A percentile compares a stretch with the other conserved stretches of the same genome.
Evolutionary conservation across 2,329 filamentous ascomycete genomes (phyloP).

Genomic region (Arthrinium puccinioides): DNA sequence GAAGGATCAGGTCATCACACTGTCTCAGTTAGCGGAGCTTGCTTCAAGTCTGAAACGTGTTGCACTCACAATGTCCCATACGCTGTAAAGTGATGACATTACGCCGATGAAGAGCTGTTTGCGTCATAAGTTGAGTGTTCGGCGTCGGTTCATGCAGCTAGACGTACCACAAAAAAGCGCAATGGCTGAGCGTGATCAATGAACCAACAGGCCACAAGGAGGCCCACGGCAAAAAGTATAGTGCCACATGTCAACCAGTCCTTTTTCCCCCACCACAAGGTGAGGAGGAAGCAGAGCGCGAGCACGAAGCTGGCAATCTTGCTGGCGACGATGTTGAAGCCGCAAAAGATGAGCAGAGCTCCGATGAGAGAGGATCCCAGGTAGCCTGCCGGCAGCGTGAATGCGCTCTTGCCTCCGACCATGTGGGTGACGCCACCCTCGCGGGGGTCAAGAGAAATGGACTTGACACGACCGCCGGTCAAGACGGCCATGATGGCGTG

Average conservation of each 20-base stretch:
- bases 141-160: too few species aligned
- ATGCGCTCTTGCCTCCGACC: constrained; percentile 60
- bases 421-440: constrained; percentile 76
- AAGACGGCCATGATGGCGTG: constrained; percentile 67
- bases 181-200: constrained; percentile 68
- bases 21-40: constrained; percentile 14
- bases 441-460: constrained; percentile 65
- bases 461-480: constrained; percentile 67
- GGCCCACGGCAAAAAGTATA: constrained; percentile 59
- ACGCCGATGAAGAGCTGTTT: constrained; percentile 69
- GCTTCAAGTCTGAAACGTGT: not conserved
- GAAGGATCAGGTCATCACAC: constrained; percentile 73
- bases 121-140: too few species aligned
- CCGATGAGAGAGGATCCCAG: constrained; percentile 72
- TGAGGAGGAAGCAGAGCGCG: constrained; percentile 69
- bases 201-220: constrained; percentile 72
- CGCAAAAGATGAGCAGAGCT: constrained; percentile 69
- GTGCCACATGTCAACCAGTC: constrained; percentile 74
- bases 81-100: constrained; percentile 73
- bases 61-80: constrained; percentile 65
- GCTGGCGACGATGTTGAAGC: constrained; percentile 74
- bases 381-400: constrained; percentile 73
- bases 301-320: constrained; percentile 71
- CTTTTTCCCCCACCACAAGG: constrained; percentile 71
- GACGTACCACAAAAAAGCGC: constrained; percentile 58